A percentile compares a stretch with the other conserved stretches of the same genome.
Evolutionary conservation across 129 eudicot species (phyloP).

Genomic region (Smallanthus sonchifolius): DNA sequence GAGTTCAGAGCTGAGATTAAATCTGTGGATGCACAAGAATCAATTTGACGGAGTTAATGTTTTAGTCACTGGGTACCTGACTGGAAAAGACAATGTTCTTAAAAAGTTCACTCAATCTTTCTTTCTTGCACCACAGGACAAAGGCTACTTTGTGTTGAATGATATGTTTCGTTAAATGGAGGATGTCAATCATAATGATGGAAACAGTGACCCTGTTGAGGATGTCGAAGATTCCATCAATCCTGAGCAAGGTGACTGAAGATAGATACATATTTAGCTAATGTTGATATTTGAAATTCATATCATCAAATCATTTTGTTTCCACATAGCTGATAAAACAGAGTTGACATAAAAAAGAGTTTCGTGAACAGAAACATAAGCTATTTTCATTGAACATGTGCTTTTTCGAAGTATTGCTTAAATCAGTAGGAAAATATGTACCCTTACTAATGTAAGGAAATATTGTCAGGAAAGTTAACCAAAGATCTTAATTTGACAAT

Average conservation of each 20-base stretch:
- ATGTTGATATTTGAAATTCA: not conserved
- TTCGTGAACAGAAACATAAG: not conserved
- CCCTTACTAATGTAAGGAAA: not conserved
- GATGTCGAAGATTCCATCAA: slow-evolving; percentile 38
- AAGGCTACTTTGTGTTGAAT: slow-evolving; percentile 90
- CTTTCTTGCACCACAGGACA: slow-evolving; percentile 95
- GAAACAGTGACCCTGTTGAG: slow-evolving; percentile 26
- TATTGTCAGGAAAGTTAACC: not conserved
- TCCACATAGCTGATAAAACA: not conserved
- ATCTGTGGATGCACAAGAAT: slow-evolving; percentile 90
- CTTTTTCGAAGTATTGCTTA: not conserved
- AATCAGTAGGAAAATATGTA: not conserved
- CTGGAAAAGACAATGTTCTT: slow-evolving; percentile 51
- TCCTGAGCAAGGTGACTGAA: slow-evolving; percentile 57
- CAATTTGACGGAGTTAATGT: slow-evolving; percentile 80
- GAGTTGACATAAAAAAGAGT: not conserved
- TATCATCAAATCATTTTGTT: not conserved
- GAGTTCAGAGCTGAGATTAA: slow-evolving; percentile 69
- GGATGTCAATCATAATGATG: slow-evolving; percentile 24
- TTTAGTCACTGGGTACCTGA: slow-evolving; percentile 71
- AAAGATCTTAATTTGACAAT: no score
- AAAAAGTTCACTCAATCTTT: slow-evolving; percentile 68
- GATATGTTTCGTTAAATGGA: slow-evolving; percentile 82
- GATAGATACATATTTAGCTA: not conserved
- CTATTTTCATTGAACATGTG: not conserved